Conservation (phyloP, 2,329 filamentous ascomycete genomes). For the Ophiosphaerella herpotricha region DNA sequence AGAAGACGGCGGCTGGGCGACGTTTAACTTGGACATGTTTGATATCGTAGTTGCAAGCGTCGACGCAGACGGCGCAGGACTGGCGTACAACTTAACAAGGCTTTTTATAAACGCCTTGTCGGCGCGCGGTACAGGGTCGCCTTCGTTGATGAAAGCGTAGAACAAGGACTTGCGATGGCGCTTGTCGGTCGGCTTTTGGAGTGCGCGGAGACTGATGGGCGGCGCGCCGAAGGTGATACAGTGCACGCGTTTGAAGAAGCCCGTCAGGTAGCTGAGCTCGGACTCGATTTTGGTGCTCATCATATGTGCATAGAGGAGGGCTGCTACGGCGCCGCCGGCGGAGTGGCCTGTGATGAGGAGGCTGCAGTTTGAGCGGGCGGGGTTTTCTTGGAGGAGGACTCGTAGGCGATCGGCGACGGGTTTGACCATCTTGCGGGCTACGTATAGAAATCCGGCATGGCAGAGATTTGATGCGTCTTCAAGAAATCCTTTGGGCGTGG, state of each 20-base stretch:
- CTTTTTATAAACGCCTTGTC: constrained; percentile 77
- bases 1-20: constrained; percentile 12
- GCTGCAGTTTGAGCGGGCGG: constrained; percentile 65
- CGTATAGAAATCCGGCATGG: constrained; percentile 78
- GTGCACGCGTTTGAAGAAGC: constrained; percentile 76
- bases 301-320: constrained; percentile 82
- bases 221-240: constrained; percentile 87
- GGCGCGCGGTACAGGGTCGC: constrained; percentile 77
- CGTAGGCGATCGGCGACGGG: constrained; percentile 74
- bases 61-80: constrained; percentile 56
- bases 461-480: constrained; percentile 79
- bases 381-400: constrained; percentile 72
- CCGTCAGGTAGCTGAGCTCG: constrained; percentile 71
- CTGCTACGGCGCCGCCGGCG: constrained; percentile 82
- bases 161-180: constrained; percentile 70
- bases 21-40: constrained; percentile 31
- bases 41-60: constrained; percentile 21
- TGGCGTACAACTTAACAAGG: constrained; percentile 71
- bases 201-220: constrained; percentile 72
- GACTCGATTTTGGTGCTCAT: constrained; percentile 65
- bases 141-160: constrained; percentile 81
- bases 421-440: constrained; percentile 74
- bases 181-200: constrained; percentile 60
- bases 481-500: constrained; percentile 69
- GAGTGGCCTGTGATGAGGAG: constrained; percentile 85